Evolutionary conservation across 805 yeast genomes (phyloP), one percentile per base, ranked within the genome.

Genomic region (Limtongia smithiae): DNA sequence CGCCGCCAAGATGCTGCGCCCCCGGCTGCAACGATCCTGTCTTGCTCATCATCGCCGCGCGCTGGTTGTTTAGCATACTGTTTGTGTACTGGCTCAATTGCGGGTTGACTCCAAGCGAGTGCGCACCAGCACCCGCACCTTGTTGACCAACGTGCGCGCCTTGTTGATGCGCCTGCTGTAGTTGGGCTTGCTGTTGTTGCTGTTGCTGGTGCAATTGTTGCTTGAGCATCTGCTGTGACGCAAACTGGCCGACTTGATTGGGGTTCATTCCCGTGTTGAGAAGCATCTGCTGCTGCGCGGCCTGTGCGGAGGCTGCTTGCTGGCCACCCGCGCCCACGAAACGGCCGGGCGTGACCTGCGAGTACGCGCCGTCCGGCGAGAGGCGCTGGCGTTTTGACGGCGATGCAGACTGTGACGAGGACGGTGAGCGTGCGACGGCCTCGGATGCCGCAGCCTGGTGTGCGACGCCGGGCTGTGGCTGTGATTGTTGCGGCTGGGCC

Each of bases 331-430:
- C 42, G 15, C 22, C 32, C 18, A 42, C 51, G 30, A 41, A 44
- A 20, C 53, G 41, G 21, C 11, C 32, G 5, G 37, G 42, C 21
- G 22, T 37, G 38, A 55, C 58, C 17, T 57, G 63, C 14, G 50
- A 47, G 39, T 54, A 59, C 17, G 58, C 52, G 9, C 64, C 66
- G 37, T 65, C 69, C 2, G 69, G 69, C 17, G 67, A 61, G 17
- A 65, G 66, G 11, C 67, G 64, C 42, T 66, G 72, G 28, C 67
- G 64, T 41, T 66, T 65, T 17, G 68, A 62, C 1, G 66, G 69
- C 30, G 68, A 67, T 15, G 57, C 32, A 31, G 58, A 52, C 41
- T 43, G 59, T 21, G 58, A 60, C 36, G 60, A 60, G 41, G 61
- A 52, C 14, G 62, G 64, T 15, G 67, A 65, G 22, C 42, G 51